Conservation (phyloP, 1,284 basidiomycete genomes). For the Pseudozyma pruni region DNA sequence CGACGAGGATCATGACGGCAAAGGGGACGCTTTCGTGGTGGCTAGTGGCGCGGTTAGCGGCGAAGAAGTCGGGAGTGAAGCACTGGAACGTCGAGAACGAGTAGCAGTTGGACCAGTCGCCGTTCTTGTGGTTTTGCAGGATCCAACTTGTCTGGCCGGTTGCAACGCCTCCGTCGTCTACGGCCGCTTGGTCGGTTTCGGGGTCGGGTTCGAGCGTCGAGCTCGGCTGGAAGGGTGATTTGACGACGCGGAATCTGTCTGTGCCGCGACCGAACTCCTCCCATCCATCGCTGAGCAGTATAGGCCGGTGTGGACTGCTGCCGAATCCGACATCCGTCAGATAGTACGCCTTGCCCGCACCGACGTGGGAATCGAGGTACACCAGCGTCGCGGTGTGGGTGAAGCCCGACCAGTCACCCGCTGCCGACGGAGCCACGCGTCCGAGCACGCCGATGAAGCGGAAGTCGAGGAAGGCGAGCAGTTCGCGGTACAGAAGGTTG, state of each 20-base stretch:
- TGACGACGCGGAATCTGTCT: conserved; percentile 19
- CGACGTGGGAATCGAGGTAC: conserved; percentile 28
- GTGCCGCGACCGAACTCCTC: conserved; percentile 22
- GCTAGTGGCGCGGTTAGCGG: conserved; percentile 13
- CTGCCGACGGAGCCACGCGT: conserved; percentile 13
- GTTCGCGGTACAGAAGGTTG: conserved; percentile 34
- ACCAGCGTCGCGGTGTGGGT: conserved; percentile 36
- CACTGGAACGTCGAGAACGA: conserved; percentile 17
- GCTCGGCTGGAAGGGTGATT: conserved; percentile 4
- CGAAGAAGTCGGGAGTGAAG: conserved; percentile 23
- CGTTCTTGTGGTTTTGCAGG: conserved; percentile 18
- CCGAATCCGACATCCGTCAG: conserved; percentile 41
- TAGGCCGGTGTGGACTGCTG: conserved; percentile 22
- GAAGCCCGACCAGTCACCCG: conserved; percentile 12
- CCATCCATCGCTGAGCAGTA: conserved; percentile 28
- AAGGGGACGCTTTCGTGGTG: conserved; percentile 13
- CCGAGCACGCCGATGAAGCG: conserved; percentile 24
- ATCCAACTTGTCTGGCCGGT: conserved; percentile 15
- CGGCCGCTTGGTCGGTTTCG: neutral
- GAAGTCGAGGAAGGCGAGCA: conserved; percentile 25
- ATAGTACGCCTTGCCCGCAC: conserved; percentile 22
- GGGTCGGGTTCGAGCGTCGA: conserved; percentile 10
- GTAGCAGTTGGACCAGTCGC: conserved; percentile 39
- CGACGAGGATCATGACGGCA: conserved; percentile 27
- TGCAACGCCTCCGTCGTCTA: neutral